Conservation (phyloP, 2,329 filamentous ascomycete genomes). For the Venturia aucupariae region DNA sequence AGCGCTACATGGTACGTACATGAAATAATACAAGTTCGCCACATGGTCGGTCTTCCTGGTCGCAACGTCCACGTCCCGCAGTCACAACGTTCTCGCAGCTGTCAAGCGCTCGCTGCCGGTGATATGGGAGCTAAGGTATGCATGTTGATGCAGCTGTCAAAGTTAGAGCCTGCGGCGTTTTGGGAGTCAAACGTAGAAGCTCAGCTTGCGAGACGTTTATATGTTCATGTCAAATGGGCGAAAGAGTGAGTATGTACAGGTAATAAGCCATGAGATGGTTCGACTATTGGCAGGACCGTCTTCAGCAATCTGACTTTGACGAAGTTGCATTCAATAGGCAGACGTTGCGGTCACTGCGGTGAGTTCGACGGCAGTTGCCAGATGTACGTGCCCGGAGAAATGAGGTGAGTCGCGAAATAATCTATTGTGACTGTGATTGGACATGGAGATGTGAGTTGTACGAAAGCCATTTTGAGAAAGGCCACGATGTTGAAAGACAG, state of each 20-base stretch:
- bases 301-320: neutral
- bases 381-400: neutral
- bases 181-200: neutral
- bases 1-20: neutral
- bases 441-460: neutral
- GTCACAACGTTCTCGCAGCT: slow-evolving; percentile 3
- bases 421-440: neutral
- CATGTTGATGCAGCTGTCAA: neutral
- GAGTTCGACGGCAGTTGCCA: neutral
- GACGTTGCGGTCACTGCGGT: neutral
- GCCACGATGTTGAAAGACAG: neutral
- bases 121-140: neutral
- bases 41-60: neutral
- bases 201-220: neutral
- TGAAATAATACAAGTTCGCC: neutral
- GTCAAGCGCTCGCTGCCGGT: neutral
- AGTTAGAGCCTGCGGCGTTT: neutral
- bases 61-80: neutral
- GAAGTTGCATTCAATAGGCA: neutral
- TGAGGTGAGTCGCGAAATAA: neutral
- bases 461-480: neutral
- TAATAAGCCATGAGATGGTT: neutral
- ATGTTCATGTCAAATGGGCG: neutral
- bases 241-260: neutral
- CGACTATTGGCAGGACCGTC: neutral